Base-by-base conservation (phyloP, 805 yeast species). In the Wickerhamiella domercqiae region DNA sequence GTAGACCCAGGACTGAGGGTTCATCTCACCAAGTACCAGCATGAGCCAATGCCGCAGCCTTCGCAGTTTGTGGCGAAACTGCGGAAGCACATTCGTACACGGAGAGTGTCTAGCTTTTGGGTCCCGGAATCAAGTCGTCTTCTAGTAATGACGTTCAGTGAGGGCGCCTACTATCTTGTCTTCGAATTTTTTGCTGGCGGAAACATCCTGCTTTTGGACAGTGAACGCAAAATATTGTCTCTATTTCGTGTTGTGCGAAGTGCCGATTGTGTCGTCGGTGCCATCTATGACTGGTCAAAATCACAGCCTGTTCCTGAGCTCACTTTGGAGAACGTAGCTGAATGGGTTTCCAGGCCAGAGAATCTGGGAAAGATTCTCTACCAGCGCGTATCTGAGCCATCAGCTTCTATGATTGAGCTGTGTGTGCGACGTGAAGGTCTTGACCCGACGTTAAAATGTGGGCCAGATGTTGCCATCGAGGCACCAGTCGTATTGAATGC, bases 101-200 rank as follows among this genome's bases (percentile, higher is more conserved):
- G 84, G 54, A 64, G 96, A 42, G 62, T 87, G 32, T 70, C 90
- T 1, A 68, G 70, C 26, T 60, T 87, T 32, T 71, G 68, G 45
- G 93, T 84, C 47, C 70, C 87, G 3, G 77, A 74, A 1, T 70
- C 74, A 49, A 95, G 84, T 53, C 68, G 97, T 55, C 72, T 82
- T n/a, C 62, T 82, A 32, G 93, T 84, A 0, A 56, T 87, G 32
- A 74, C 81, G 42, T 87, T 87, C 58, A 74, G 86, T 32, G 94
- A 82, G 49, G 94, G 94, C 2, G 74, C 61, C 51, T 59, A 52
- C 46, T 77, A 79, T 48, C 60, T 87, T 45, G 94, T 82, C 0
- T 57, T 87, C 37, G 98, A 87, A 56, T 87, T 87, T 51, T 87
- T 86, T 61, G 80, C 95, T 53, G 95, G 95, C 2, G 98, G 98